phyloP scores from a whole-genome alignment of 2,329 filamentous ascomycete genomes.

The Aquanectria penicillioides region DNA sequence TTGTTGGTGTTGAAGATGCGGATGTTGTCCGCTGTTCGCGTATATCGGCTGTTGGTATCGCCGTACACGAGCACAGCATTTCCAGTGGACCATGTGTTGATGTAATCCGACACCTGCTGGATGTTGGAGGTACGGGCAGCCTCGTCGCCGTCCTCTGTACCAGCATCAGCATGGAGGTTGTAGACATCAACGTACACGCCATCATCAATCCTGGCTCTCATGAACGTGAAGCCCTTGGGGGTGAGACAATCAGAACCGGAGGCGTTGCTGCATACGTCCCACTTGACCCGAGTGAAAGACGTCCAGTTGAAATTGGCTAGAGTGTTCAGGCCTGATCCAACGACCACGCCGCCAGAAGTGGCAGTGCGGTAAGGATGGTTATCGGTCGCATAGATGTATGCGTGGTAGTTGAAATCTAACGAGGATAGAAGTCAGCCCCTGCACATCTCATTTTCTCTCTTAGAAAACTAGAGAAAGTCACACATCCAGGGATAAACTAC shows the following conservation, averaged over 20 bases:
- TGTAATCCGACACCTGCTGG: constrained; percentile 67
- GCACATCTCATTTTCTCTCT: no score
- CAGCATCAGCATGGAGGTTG: constrained; percentile 75
- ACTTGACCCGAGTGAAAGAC: constrained; percentile 64
- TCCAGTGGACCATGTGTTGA: constrained; percentile 63
- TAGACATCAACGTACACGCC: constrained; percentile 69
- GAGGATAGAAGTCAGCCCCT: no score
- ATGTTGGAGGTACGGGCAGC: constrained; percentile 67
- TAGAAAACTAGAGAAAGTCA: no score
- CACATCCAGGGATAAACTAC: not conserved
- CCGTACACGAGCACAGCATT: constrained; percentile 72
- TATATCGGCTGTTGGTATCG: constrained; percentile 74
- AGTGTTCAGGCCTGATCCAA: constrained; percentile 73
- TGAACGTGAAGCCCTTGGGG: constrained; percentile 76
- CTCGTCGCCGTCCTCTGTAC: constrained; percentile 57
- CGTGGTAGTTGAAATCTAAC: constrained; percentile 78
- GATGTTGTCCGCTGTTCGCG: constrained; percentile 52
- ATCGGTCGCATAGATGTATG: constrained; percentile 69
- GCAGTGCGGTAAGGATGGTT: constrained; percentile 68
- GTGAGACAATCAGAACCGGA: constrained; percentile 70
- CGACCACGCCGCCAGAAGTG: constrained; percentile 71
- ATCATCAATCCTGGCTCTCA: constrained; percentile 65
- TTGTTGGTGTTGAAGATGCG: constrained; percentile 61
- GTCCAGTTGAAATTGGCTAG: constrained; percentile 68
- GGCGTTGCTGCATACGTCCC: constrained; percentile 66